Evolutionary conservation across 73 alveolate species (phyloP).

Genomic region (Effrenium voratum): DNA sequence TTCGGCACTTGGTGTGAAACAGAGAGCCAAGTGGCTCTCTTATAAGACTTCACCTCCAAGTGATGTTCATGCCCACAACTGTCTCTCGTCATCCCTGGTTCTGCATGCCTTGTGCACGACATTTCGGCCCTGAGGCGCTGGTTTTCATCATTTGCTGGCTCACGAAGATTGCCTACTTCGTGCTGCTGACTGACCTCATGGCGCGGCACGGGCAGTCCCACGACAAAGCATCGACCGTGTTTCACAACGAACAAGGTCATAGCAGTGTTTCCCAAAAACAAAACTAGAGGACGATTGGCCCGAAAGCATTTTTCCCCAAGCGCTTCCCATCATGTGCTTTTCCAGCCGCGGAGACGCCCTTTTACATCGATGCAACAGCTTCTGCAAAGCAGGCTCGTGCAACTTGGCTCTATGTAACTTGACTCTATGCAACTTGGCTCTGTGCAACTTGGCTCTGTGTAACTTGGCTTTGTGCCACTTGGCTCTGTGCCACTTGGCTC

Average conservation of each 20-base stretch:
- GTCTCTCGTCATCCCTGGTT: not conserved
- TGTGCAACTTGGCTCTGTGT: no score
- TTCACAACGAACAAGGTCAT: not conserved
- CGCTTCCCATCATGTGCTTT: not conserved
- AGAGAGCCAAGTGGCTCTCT: no score
- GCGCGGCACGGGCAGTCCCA: not conserved
- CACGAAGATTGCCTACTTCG: slow-evolving; percentile 79
- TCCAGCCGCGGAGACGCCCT: not conserved
- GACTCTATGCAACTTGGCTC: no score
- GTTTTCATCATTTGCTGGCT: slow-evolving; percentile 79
- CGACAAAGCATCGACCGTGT: not conserved
- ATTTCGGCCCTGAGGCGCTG: not conserved
- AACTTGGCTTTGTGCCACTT: no score
- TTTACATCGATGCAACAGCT: no score
- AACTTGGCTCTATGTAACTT: no score
- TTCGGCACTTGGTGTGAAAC: no score
- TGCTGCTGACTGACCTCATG: slow-evolving; percentile 66
- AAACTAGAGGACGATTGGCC: not conserved
- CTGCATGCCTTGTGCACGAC: not conserved
- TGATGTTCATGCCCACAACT: no score
- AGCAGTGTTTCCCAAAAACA: not conserved
- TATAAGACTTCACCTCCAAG: no score
- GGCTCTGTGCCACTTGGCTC: no score
- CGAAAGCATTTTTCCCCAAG: not conserved
- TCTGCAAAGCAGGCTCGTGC: no score